Evolutionary conservation across 495 filamentous ascomycete species (phyloP), one percentile per base, ranked within the genome.

Genomic region (Bombardia bombarda): DNA sequence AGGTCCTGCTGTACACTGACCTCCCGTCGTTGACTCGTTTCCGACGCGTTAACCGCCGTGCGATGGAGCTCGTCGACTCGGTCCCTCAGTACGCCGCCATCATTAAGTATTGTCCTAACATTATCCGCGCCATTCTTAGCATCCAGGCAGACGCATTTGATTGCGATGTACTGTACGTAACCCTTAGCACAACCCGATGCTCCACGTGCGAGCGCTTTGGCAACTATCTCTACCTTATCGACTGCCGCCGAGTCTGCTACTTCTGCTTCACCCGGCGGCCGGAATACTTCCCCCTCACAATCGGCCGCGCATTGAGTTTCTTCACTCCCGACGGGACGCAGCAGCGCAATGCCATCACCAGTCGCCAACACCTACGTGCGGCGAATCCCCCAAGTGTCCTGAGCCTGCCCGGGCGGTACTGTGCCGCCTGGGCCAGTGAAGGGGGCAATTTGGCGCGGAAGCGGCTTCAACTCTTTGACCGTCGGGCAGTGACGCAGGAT

Each of bases 31-130:
- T 61, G 25, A 49, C 45, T n/a, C 1, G 8, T 16, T 55, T 61
- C 39, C 49, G 54, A 6, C 53, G 45, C 22, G 53, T 60, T n/a
- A 60, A 57, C 38, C 43, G 37, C 17, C 40, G 53, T 14, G 57
- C 54, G 13, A 50, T 47, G 42, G 10, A 39, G 2, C 17, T 57
- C 5, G 54, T 55, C 23, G 46, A 56, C 32, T 57, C 51, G 8
- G 13, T 51, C n/a, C 52, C 33, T 16, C 43, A 47, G 30, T 61
- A 51, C 34, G 25, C 31, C 22, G 7, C 4, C 13, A n/a, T 40
- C 2, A 9, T 13, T 21, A 30, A 18, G 38, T 3, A 18, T 19
- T 40, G 38, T 13, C 38, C 38, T 14, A 16, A 18, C 14, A 18
- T 40, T 3, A 4, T 40, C 3, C 38, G 38, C 18, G 38, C 38